Evolutionary conservation across 192 early-diverging fungal species (phyloP), one percentile per base, ranked within the genome.

Genomic region (Coemansia sp.): DNA sequence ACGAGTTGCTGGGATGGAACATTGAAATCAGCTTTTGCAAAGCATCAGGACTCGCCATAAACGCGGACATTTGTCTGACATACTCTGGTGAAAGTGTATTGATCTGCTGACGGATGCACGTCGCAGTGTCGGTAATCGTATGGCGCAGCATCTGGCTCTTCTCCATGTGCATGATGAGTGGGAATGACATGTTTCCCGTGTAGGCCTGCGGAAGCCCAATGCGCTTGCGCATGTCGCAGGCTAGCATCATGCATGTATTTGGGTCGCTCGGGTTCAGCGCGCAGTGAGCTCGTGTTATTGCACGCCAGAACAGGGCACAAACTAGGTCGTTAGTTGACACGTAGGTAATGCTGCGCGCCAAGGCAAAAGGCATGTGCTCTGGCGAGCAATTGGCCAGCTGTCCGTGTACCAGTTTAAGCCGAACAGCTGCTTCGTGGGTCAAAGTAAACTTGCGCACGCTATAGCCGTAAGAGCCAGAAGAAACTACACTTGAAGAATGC

Each of bases 261-360:
- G 76, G 76, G 53, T 77, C 66, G 31, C n/a, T n/a, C 0, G 70
- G 76, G 10, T 57, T 21, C 1, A 62, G 3, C 2, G 4, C 20
- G 1, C 24, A 9, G 43, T 77, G 70, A 2, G 70, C 76, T 2
- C 76, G 76, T 14, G 76, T 51, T 24, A 73, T 69, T 16, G 76
- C 76, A 9, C 70, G 76, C 70, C 76, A 77, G 53, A 77, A 69
- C 20, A 72, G 9, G 2, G 76, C 63, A 14, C 70, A 64, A 0
- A 77, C 11, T 2, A 77, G 66, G 23, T 77, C 76, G 26, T 68
- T 73, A 1, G 70, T 72, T n/a, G 76, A 72, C 13, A 77, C 66
- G 26, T 51, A 72, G 1, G n/a, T 20, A 10, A 63, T 56, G 24
- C 28, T 48, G 63, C 72, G 56, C 3, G 42, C 35, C 7, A 16